Evolutionary conservation across 2,329 filamentous ascomycete species (phyloP).

Genomic region (Zasmidium cellare): DNA sequence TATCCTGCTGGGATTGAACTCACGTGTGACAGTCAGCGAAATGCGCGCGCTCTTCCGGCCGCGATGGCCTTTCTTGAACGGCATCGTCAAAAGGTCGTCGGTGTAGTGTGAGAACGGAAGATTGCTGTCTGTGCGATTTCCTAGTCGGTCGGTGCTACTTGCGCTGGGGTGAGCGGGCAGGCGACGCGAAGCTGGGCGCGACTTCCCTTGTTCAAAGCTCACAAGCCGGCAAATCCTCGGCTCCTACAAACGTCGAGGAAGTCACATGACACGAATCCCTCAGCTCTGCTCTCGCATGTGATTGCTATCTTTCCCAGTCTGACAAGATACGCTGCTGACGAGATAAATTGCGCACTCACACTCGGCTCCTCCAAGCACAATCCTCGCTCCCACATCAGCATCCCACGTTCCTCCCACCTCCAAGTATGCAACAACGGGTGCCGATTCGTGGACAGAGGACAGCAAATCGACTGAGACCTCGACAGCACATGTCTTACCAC

Average conservation of each 20-base stretch:
- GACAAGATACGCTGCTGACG: background rate
- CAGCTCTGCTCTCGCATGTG: background rate
- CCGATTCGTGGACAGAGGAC: no score
- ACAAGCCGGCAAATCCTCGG: no score
- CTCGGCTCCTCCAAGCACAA: background rate
- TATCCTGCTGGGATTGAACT: constrained; percentile 2
- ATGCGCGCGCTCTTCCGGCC: constrained; percentile 26
- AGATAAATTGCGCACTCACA: background rate
- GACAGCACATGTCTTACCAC: no score
- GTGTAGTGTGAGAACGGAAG: background rate
- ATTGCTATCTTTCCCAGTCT: background rate
- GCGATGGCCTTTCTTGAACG: constrained; percentile 30
- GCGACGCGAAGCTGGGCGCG: no score
- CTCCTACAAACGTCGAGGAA: no score
- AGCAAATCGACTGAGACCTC: no score
- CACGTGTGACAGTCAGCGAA: constrained; percentile 20
- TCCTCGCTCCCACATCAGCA: background rate
- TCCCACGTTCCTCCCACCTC: background rate
- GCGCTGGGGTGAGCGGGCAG: no score
- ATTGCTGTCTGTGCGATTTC: background rate
- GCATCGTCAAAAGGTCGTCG: constrained; percentile 22
- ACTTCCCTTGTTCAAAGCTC: no score
- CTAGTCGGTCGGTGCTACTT: no score
- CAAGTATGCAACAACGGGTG: no score
- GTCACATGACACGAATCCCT: no score